Evolutionary conservation across 2,329 filamentous ascomycete species (phyloP), one percentile per base, ranked within the genome.

Genomic region (Aspergillus sp.): DNA sequence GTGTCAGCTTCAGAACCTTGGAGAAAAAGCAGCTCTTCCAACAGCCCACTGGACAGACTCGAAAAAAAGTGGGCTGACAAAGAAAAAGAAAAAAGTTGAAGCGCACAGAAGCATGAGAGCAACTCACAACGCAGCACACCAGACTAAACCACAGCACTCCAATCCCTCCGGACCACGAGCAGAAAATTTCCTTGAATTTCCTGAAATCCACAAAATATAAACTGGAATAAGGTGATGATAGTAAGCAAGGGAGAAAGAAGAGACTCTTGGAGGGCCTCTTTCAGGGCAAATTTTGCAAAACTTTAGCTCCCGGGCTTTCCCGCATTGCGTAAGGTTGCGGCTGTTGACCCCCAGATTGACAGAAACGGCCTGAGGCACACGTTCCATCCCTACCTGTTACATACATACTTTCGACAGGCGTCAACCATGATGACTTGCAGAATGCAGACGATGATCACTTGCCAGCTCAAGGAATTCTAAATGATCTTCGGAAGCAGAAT

Each of bases 231-330:
- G 28, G 11, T 34, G 33, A 33, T 37, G 42, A 37, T 30, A 31
- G 28, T 19, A 42, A 27, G 11, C 12, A 37, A 41, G 44, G 34
- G 33, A 37, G 46, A 43, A 35, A 30, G 34, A 40, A 19, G 19
- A 19, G 19, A 19, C 19, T 2, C 19, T 19, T 19, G 19, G 19
- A 19, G 19, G 19, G 19, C 32, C 29, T 6, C 13, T 19, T 19
- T 13, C 19, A 42, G 33, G 48, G 53, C 50, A 57, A 58, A 56
- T 53, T 51, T 49, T 54, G 53, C 57, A 59, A 60, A 54, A 48
- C 42, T 57, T 61, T 62, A 64, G 52, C 61, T 66, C 56, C 65
- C 64, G 62, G 51, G 47, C 62, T 57, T 60, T 67, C 57, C 65
- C 64, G 62, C 51, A 63, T 65, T 61, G 59, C 62, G 62, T 65